Evolutionary conservation across 2,329 filamentous ascomycete genomes (phyloP).

Genomic region (Akanthomyces dipterigenus): DNA sequence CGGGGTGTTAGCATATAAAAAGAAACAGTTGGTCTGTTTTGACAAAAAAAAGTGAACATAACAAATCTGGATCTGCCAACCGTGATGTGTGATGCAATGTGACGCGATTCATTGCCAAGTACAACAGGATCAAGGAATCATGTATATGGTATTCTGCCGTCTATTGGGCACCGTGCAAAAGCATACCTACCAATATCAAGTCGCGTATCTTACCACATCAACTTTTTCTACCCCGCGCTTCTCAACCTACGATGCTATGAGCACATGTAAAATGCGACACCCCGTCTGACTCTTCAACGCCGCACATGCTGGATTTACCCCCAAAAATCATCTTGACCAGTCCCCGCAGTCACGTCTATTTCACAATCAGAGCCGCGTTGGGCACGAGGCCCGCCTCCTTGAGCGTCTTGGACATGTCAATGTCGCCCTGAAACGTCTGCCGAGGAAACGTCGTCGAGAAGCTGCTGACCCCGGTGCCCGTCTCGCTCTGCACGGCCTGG

Average conservation of each 20-base stretch:
- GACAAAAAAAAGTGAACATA: slow-evolving; percentile 10
- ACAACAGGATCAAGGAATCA: background rate
- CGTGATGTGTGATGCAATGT: background rate
- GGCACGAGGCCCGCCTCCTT: slow-evolving; percentile 89
- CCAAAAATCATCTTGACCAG: background rate
- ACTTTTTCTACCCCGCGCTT: slow-evolving; percentile 1
- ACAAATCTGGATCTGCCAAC: background rate
- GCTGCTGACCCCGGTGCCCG: slow-evolving; percentile 60
- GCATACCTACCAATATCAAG: background rate
- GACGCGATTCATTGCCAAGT: background rate
- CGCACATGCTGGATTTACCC: background rate
- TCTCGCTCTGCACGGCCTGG: slow-evolving; percentile 64
- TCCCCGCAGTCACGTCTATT: slow-evolving; percentile 27
- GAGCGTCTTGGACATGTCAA: slow-evolving; percentile 82
- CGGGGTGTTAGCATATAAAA: slow-evolving; percentile 2
- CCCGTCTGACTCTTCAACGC: background rate
- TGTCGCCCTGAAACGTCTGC: slow-evolving; percentile 63
- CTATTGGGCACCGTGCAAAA: too few species aligned
- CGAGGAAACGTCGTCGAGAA: slow-evolving; percentile 84
- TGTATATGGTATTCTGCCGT: background rate
- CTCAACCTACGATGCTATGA: background rate
- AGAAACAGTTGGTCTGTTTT: slow-evolving; percentile 11
- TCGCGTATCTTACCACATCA: background rate
- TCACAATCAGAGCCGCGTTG: slow-evolving; percentile 80
- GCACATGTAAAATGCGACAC: background rate